Base-by-base conservation (phyloP, 192 early-diverging fungal species). In the Diversispora eburnea region DNA sequence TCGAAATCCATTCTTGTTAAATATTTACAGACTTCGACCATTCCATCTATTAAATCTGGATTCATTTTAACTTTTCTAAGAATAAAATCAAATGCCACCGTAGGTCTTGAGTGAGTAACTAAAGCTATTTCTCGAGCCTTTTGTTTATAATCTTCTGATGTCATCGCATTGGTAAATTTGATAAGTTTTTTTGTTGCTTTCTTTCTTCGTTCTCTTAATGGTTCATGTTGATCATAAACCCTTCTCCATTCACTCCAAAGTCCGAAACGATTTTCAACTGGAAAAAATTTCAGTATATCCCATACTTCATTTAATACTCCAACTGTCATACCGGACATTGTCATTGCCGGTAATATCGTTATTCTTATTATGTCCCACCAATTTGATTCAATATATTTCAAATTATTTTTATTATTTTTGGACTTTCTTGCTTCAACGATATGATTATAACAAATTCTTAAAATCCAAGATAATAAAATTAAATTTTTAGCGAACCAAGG, bases 191-290 rank as follows among this genome's bases (percentile, higher is more conserved):
- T n/a, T n/a, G 84, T 51, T 83, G 82, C 33, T 82, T 84, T 13
- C 77, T 79, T 0, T 81, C 81, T 19, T 79, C 80, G 2, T 81
- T 77, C 4, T 86, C 84, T 8, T 80, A 84, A 25, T 51, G 13
- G 13, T 5, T 51, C 9, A 5, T 51, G 49, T 12, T 76, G 68
- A 17, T 84, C 78, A 63, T 88, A 87, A 19, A 88, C 78, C 3
- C 80, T 85, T 22, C 85, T 84, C 93, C 93, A 95, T 74, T 94
- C 90, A 3, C 88, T 90, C 76, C 94, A 95, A 3, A 94, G 77
- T 0, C 81, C 81, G 66, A 83, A 93, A 8, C 93, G 82, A 48
- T 80, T 84, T 71, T 84, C 76, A 47, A 84, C 91, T 12, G 85
- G 80, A 41, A 88, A 80, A 8, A 74, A 73, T 15, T 84, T 83